Evolutionary conservation across 805 yeast genomes (phyloP).

Genomic region (Monosporozyma unispora): DNA sequence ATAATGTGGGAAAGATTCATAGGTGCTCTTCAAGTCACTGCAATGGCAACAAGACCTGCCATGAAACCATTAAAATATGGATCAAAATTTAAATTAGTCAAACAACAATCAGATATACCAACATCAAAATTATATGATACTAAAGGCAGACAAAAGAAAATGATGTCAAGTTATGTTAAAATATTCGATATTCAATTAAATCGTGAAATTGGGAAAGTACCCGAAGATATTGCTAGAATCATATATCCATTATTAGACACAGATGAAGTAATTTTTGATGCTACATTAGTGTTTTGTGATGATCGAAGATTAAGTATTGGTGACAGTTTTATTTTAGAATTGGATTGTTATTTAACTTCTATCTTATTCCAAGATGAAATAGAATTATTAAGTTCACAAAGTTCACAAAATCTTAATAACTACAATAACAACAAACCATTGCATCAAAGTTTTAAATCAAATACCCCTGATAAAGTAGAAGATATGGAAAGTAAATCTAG

Average conservation of each 20-base stretch:
- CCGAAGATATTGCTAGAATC: slow-evolving; percentile 58
- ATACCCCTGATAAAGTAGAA: slow-evolving; percentile 35
- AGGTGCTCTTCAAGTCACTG: slow-evolving; percentile 52
- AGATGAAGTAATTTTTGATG: slow-evolving; percentile 39
- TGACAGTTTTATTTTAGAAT: slow-evolving; percentile 60
- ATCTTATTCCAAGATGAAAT: slow-evolving; percentile 11
- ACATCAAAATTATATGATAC: slow-evolving; percentile 15
- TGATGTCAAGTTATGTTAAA: slow-evolving; percentile 30
- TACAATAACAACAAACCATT: slow-evolving; percentile 5
- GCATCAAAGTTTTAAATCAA: slow-evolving; percentile 2
- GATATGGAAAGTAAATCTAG: slow-evolving; percentile 43
- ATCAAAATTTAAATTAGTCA: slow-evolving; percentile 34
- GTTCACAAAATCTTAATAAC: background rate
- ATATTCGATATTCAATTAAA: slow-evolving; percentile 22
- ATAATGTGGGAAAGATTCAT: slow-evolving; percentile 39
- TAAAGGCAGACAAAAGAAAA: slow-evolving; percentile 16
- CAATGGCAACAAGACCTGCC: slow-evolving; percentile 67
- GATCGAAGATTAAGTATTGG: slow-evolving; percentile 54
- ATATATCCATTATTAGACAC: slow-evolving; percentile 54
- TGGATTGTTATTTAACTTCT: slow-evolving; percentile 53
- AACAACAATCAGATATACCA: slow-evolving; percentile 18
- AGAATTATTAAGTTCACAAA: background rate
- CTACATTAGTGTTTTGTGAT: slow-evolving; percentile 51
- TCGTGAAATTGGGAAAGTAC: slow-evolving; percentile 68
- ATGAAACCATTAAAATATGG: slow-evolving; percentile 36